phyloP scores from a whole-genome alignment of 169 alveolate genomes.

The Cryptosporidium viatorum region DNA sequence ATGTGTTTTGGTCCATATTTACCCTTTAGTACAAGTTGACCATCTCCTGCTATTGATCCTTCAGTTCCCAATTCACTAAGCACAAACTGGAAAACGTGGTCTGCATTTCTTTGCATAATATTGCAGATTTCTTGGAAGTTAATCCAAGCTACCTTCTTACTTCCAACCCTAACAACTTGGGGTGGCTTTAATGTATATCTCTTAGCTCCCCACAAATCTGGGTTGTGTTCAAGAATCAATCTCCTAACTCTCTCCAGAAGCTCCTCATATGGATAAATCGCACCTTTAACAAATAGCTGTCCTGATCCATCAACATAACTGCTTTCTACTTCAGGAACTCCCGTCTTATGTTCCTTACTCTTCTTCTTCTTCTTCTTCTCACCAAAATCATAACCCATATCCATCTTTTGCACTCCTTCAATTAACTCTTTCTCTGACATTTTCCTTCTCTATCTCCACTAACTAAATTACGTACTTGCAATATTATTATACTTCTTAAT shows the following conservation, averaged over 20 bases:
- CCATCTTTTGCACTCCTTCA: slow-evolving; percentile 67
- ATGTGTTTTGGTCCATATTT: slow-evolving; percentile 93
- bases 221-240: slow-evolving; percentile 88
- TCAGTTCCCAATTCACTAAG: slow-evolving; percentile 93
- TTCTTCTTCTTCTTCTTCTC: slow-evolving; percentile 87
- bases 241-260: slow-evolving; percentile 88
- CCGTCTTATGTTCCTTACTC: slow-evolving; percentile 82
- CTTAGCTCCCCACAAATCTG: slow-evolving; percentile 89
- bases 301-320: slow-evolving; percentile 83
- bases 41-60: slow-evolving; percentile 92
- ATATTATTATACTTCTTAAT: neutral
- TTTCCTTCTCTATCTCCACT: slow-evolving; percentile 6
- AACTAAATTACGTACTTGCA: neutral
- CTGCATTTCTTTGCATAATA: slow-evolving; percentile 91
- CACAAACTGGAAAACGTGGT: slow-evolving; percentile 94
- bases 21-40: slow-evolving; percentile 93
- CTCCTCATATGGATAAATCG: slow-evolving; percentile 88
- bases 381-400: slow-evolving; percentile 84
- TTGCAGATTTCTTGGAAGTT: slow-evolving; percentile 92
- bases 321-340: slow-evolving; percentile 77
- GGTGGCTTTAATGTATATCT: slow-evolving; percentile 92
- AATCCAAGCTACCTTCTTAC: slow-evolving; percentile 95
- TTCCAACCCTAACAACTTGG: slow-evolving; percentile 94
- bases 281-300: slow-evolving; percentile 86
- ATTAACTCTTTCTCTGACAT: slow-evolving; percentile 68